Conservation (phyloP, 129 eudicot species). For the Lactuca sativa region DNA sequence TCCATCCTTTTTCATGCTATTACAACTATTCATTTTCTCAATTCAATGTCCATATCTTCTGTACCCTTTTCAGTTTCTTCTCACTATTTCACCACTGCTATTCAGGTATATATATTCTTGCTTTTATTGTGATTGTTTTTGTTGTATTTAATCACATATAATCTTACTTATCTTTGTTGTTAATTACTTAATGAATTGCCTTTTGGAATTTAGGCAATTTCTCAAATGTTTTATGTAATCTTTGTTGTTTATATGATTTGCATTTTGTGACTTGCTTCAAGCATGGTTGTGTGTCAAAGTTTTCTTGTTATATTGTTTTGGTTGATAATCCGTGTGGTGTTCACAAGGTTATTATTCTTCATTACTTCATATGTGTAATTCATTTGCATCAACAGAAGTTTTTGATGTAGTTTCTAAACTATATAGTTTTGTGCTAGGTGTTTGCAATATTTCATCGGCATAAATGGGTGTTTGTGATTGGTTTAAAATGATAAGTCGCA, state of each 20-base stretch:
- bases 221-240: background rate
- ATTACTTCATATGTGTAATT: background rate
- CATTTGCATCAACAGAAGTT: background rate
- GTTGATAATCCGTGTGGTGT: background rate
- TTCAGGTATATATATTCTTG: constrained; percentile 6
- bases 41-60: background rate
- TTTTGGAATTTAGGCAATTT: background rate
- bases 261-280: background rate
- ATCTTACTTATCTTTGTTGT: background rate
- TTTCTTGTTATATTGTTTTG: background rate
- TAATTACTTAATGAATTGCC: background rate
- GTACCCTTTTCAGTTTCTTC: background rate
- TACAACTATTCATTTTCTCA: background rate
- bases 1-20: background rate
- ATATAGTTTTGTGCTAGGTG: constrained; percentile 25
- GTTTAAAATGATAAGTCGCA: constrained; percentile 31
- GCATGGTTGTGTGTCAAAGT: background rate
- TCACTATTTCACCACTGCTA: constrained; percentile 3
- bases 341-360: background rate
- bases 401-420: background rate
- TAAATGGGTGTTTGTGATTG: constrained; percentile 42
- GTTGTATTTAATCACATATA: background rate
- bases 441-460: background rate
- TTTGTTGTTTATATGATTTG: background rate
- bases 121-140: too few relatives aligned